Percentiles rank a stretch among this genome's conserved stretches.
Conservation (phyloP, 257 asterid species). For the Ehretia macrophylla region DNA sequence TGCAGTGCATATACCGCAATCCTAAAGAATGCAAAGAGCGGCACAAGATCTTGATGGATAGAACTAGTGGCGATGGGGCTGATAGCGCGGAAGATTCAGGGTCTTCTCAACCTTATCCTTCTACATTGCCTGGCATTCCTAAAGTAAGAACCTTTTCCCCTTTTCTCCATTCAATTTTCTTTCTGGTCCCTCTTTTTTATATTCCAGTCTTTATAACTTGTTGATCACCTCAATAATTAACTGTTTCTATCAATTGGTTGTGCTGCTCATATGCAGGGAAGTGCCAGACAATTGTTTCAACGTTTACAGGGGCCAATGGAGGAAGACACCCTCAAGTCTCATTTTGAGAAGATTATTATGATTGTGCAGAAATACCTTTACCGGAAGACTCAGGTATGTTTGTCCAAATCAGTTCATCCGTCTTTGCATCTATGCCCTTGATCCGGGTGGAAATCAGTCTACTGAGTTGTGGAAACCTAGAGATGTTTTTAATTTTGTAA, state of each 20-base stretch:
- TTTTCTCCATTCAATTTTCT: neutral
- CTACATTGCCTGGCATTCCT: constrained; percentile 95
- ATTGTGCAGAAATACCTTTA: constrained; percentile 56
- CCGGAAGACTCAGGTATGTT: constrained; percentile 67
- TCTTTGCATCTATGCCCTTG: neutral
- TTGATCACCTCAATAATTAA: too few species aligned
- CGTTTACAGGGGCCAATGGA: constrained; percentile 95
- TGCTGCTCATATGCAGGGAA: constrained; percentile 47
- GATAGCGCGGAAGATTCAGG: constrained; percentile 98
- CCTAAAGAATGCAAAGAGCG: constrained; percentile 97
- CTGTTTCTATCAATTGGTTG: neutral
- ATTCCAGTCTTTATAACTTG: too few species aligned
- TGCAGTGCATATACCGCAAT: constrained; percentile 78
- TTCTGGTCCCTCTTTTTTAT: neutral
- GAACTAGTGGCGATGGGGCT: constrained; percentile 73
- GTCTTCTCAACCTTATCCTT: constrained; percentile 82
- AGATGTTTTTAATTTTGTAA: too few species aligned
- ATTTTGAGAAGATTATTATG: constrained; percentile 77
- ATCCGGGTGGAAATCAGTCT: too few species aligned
- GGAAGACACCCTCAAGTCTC: constrained; percentile 88
- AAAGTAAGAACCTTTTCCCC: constrained; percentile 41
- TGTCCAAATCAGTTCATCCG: neutral
- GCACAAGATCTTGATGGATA: constrained; percentile 67
- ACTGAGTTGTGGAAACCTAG: too few species aligned
- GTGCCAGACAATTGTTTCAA: constrained; percentile 93